A percentile compares a stretch with the other conserved stretches of the same genome.
phyloP scores from a whole-genome alignment of 345 rosid species.

The Salix suchowensis region DNA sequence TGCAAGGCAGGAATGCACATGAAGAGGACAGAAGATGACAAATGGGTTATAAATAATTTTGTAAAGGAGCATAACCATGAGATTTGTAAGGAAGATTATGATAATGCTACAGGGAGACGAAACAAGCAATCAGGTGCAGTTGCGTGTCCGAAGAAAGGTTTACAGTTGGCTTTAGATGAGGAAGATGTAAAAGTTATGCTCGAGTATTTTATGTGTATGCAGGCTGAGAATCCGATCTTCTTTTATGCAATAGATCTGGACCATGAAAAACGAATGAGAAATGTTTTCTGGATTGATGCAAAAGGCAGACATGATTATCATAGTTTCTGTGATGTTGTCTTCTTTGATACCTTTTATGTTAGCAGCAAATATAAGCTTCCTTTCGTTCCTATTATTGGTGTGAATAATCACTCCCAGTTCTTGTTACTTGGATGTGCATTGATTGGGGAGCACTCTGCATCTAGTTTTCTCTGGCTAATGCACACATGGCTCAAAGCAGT shows the following conservation, averaged over 20 bases:
- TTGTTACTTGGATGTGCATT: slow-evolving; percentile 42
- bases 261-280: slow-evolving; percentile 31
- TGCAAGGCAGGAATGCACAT: slow-evolving; percentile 48
- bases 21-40: slow-evolving; percentile 40
- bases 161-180: slow-evolving; percentile 30
- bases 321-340: slow-evolving; percentile 35
- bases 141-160: slow-evolving; percentile 28
- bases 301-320: slow-evolving; percentile 34
- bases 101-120: slow-evolving; percentile 19
- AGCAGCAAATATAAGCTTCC: slow-evolving; percentile 32
- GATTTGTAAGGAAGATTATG: slow-evolving; percentile 31
- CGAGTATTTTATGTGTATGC: slow-evolving; percentile 32
- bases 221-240: slow-evolving; percentile 37
- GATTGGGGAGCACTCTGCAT: slow-evolving; percentile 28
- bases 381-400: slow-evolving; percentile 40
- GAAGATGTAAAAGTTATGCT: slow-evolving; percentile 32
- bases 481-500: slow-evolving; percentile 36
- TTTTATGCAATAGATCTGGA: slow-evolving; percentile 38
- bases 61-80: slow-evolving; percentile 43
- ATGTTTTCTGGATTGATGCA: slow-evolving; percentile 41
- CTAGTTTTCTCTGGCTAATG: slow-evolving; percentile 37
- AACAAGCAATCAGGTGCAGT: slow-evolving; percentile 28
- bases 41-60: slow-evolving; percentile 34
- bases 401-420: slow-evolving; percentile 40
- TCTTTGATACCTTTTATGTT: slow-evolving; percentile 34